Conservation (phyloP, 768 basidiomycete genomes). For the Rhizopogon vinicolor region DNA sequence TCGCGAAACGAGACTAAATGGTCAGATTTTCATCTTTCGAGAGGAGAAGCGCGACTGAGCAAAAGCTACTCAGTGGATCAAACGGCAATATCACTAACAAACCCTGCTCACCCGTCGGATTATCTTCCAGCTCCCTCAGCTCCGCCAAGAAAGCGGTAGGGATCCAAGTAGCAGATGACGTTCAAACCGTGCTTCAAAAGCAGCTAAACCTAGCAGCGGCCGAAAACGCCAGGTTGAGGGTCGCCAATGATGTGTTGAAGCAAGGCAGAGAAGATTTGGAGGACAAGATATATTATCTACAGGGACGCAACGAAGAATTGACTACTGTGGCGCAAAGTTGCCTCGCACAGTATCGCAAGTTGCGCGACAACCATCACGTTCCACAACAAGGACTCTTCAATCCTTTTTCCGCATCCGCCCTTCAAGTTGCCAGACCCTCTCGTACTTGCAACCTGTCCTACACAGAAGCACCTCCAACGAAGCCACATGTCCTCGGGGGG, state of each 20-base stretch:
- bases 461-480: not conserved
- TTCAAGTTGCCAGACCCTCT: not conserved
- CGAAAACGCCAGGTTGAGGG: not conserved
- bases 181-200: not conserved
- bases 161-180: not conserved
- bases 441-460: not conserved
- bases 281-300: not conserved
- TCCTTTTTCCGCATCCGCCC: not conserved
- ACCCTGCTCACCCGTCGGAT: not conserved
- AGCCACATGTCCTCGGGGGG: not conserved
- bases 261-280: not conserved
- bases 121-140: not conserved
- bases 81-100: not conserved
- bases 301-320: not conserved
- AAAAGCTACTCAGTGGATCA: not conserved
- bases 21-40: not conserved
- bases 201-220: not conserved
- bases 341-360: not conserved
- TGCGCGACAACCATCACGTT: not conserved
- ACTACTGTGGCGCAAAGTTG: not conserved
- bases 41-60: not conserved
- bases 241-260: not conserved
- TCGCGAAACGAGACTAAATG: not conserved
- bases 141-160: not conserved
- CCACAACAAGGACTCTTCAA: not conserved